Conservation (phyloP, 1,284 basidiomycete genomes). For the Amylostereum areolatum region DNA sequence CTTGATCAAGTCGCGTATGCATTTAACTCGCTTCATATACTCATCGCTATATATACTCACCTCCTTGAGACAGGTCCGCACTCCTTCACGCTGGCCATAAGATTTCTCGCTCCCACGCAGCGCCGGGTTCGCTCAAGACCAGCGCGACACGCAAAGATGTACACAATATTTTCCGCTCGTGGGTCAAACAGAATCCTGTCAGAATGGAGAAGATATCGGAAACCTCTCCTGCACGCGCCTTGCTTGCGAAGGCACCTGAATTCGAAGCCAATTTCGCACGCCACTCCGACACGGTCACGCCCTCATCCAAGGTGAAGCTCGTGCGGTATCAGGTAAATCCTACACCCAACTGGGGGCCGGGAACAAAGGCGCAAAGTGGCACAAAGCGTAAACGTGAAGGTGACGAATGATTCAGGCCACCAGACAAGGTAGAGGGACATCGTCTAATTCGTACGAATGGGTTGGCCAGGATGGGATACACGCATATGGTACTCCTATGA, state of each 20-base stretch:
- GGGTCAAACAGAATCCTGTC: slow-evolving; percentile 80
- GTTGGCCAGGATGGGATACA: too few species aligned
- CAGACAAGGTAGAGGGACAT: too few species aligned
- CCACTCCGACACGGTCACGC: slow-evolving; percentile 59
- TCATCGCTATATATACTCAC: not conserved
- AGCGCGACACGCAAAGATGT: slow-evolving; percentile 69
- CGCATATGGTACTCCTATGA: too few species aligned
- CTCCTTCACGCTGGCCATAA: slow-evolving; percentile 82
- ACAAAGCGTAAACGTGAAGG: slow-evolving; percentile 40
- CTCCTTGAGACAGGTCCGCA: slow-evolving; percentile 55
- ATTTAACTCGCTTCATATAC: not conserved
- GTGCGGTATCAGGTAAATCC: slow-evolving; percentile 94
- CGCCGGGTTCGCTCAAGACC: slow-evolving; percentile 88
- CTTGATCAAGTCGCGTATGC: slow-evolving; percentile 71
- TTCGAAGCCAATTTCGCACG: slow-evolving; percentile 65
- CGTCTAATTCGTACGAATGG: too few species aligned
- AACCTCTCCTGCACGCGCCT: slow-evolving; percentile 57
- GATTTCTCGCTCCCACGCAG: slow-evolving; percentile 88
- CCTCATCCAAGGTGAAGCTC: slow-evolving; percentile 63
- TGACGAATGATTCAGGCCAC: slow-evolving; percentile 6
- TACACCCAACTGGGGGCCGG: slow-evolving; percentile 88
- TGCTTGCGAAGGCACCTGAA: slow-evolving; percentile 64
- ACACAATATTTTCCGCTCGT: slow-evolving; percentile 80
- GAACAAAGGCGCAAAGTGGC: slow-evolving; percentile 46
- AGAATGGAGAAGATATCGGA: slow-evolving; percentile 75